phyloP scores from a whole-genome alignment of 1,139 yeast genomes.

The Zygosaccharomyces pseudobailii region DNA sequence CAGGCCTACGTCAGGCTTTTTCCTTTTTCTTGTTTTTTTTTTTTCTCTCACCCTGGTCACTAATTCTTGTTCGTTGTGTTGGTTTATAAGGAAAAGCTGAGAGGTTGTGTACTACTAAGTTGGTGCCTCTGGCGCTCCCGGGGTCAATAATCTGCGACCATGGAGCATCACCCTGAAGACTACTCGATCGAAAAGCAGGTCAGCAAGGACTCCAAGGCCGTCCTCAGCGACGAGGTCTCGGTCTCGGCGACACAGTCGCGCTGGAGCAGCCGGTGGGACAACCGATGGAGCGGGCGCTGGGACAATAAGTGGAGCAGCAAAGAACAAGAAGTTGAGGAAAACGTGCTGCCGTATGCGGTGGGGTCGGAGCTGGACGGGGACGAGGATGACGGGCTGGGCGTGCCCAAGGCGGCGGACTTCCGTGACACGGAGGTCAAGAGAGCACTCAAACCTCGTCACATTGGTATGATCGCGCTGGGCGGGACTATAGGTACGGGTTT shows the following conservation, averaged over 20 bases:
- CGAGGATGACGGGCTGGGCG: constrained; percentile 17
- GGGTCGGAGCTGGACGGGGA: constrained; percentile 6
- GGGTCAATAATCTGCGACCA: background rate
- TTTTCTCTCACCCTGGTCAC: too few relatives aligned
- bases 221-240: background rate
- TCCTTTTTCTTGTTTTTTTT: too few relatives aligned
- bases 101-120: too few relatives aligned
- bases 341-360: background rate
- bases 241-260: background rate
- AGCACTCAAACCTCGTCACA: constrained; percentile 54
- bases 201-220: background rate
- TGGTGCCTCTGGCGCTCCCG: too few relatives aligned
- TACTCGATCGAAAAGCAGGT: background rate
- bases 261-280: constrained; percentile 5
- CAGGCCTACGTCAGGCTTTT: too few relatives aligned
- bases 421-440: constrained; percentile 42
- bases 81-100: too few relatives aligned
- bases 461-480: constrained; percentile 62
- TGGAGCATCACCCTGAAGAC: background rate
- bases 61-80: too few relatives aligned
- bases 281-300: too few relatives aligned
- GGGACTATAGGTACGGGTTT: constrained; percentile 72
- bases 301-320: constrained; percentile 22
- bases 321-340: background rate
- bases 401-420: constrained; percentile 30